Percentiles rank a stretch among this genome's conserved stretches.
Evolutionary conservation across 2,329 filamentous ascomycete genomes (phyloP).

Genomic region (Diaporthe capsici): DNA sequence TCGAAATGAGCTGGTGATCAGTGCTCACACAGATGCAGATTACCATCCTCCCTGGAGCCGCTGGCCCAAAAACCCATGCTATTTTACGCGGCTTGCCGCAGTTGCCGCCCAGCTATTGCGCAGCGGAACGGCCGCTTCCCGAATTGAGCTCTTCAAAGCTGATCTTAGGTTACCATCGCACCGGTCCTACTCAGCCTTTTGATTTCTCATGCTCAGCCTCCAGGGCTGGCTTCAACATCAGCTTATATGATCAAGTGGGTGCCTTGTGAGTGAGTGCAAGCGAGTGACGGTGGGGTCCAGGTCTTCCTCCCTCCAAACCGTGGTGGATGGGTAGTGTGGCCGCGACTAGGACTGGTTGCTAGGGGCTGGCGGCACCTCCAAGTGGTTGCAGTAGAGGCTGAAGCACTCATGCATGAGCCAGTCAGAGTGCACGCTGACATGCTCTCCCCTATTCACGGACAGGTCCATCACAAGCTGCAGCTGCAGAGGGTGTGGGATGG

Average conservation of each 20-base stretch:
- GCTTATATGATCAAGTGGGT: constrained; percentile 20
- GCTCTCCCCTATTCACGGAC: constrained; percentile 30
- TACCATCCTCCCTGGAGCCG: constrained; percentile 23
- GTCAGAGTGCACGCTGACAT: constrained; percentile 27
- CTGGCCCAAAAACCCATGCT: constrained; percentile 9
- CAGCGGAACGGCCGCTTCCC: constrained; percentile 25
- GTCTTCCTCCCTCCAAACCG: neutral
- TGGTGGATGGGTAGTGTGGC: neutral
- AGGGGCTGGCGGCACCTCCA: constrained; percentile 9
- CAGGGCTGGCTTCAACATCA: constrained; percentile 12
- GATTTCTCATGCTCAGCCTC: constrained; percentile 7
- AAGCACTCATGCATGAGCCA: constrained; percentile 33
- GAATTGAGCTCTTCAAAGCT: constrained; percentile 7
- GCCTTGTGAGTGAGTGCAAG: constrained; percentile 16
- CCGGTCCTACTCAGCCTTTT: constrained; percentile 18
- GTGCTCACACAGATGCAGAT: constrained; percentile 38
- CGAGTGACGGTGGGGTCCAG: constrained; percentile 7
- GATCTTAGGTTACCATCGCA: constrained; percentile 4
- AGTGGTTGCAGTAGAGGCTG: constrained; percentile 39
- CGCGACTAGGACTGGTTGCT: neutral
- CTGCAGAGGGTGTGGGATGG: constrained; percentile 17
- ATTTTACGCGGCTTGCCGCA: constrained; percentile 21
- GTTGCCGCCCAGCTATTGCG: constrained; percentile 21
- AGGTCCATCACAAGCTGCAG: constrained; percentile 24
- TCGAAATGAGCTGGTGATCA: constrained; percentile 41